A percentile compares a stretch with the other conserved stretches of the same genome.
phyloP scores from a whole-genome alignment of 2,329 filamentous ascomycete genomes.

The Claviceps purpurea region DNA sequence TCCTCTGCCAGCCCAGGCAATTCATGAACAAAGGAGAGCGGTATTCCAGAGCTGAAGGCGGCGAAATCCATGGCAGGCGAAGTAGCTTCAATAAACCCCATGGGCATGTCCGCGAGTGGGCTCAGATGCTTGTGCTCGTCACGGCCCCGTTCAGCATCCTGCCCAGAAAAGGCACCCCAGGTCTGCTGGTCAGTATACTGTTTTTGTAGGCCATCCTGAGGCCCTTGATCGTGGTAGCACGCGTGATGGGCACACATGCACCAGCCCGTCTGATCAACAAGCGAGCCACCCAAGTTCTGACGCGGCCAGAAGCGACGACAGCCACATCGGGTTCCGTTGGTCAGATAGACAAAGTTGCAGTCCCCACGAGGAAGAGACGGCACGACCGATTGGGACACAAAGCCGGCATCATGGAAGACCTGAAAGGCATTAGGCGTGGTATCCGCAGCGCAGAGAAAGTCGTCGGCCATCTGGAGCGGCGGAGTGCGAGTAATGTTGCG shows the following conservation, averaged over 20 bases:
- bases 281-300: conserved; percentile 19
- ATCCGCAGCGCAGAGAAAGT: conserved; percentile 32
- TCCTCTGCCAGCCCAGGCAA: conserved; percentile 14
- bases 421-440: conserved; percentile 37
- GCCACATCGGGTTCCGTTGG: conserved; percentile 39
- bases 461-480: conserved; percentile 32
- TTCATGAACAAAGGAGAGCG: conserved; percentile 23
- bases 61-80: conserved; percentile 27
- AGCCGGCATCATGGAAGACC: conserved; percentile 37
- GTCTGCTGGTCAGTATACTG: conserved; percentile 12
- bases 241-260: conserved; percentile 53
- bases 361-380: conserved; percentile 34
- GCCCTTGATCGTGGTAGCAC: conserved; percentile 43
- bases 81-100: conserved; percentile 23
- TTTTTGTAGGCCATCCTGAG: conserved; percentile 9
- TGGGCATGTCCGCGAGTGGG: conserved; percentile 35
- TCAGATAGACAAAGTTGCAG: conserved; percentile 45
- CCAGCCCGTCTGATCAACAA: conserved; percentile 32
- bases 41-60: conserved; percentile 18
- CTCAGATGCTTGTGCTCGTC: conserved; percentile 37
- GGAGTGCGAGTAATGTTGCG: neutral
- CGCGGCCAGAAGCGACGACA: conserved; percentile 49
- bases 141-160: conserved; percentile 41
- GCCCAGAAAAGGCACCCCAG: conserved; percentile 17
- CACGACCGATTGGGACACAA: conserved; percentile 13